These are phyloP conservation scores for Tothia fuscella DNA, from an alignment of 2,329 filamentous ascomycete genomes.

Conservation along the genomic window DNA sequence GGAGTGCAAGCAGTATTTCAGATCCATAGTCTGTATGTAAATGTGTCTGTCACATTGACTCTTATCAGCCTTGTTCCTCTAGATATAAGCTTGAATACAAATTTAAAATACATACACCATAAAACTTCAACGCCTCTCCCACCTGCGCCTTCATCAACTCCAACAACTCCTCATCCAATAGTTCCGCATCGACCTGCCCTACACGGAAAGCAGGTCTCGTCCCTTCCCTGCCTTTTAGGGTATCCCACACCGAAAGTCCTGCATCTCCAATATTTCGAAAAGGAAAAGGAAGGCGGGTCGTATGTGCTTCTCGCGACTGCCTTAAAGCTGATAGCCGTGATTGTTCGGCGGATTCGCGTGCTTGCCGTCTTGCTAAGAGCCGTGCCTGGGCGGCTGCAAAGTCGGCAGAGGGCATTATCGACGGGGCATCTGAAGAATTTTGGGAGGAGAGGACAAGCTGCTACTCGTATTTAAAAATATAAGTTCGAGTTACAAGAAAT, in stretches of 20 bases:
- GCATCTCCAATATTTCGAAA: conserved; percentile 44
- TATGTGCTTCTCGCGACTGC: conserved; percentile 30
- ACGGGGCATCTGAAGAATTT: conserved; percentile 1
- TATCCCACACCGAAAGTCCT: conserved; percentile 52
- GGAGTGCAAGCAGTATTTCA: conserved; percentile 68
- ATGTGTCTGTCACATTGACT: conserved; percentile 34
- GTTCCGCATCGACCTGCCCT: conserved; percentile 88
- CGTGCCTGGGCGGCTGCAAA: conserved; percentile 86
- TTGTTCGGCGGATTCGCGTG: conserved; percentile 56
- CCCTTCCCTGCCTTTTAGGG: conserved; percentile 60
- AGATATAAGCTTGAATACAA: no score
- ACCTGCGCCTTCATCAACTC: conserved; percentile 77
- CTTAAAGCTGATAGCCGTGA: conserved; percentile 31
- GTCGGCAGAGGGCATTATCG: conserved; percentile 46
- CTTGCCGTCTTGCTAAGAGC: conserved; percentile 66
- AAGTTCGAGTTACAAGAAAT: neutral
- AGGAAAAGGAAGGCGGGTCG: conserved; percentile 37
- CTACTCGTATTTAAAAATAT: neutral
- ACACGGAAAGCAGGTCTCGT: conserved; percentile 82
- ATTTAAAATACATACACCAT: conserved; percentile 37
- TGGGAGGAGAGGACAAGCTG: neutral
- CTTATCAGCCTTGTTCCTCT: neutral
- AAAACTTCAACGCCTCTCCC: conserved; percentile 77
- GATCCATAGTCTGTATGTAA: conserved; percentile 76
- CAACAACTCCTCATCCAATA: conserved; percentile 86